Conservation (phyloP, 1,139 yeast genomes). For the Hemisphaericaspora xylofermentans region DNA sequence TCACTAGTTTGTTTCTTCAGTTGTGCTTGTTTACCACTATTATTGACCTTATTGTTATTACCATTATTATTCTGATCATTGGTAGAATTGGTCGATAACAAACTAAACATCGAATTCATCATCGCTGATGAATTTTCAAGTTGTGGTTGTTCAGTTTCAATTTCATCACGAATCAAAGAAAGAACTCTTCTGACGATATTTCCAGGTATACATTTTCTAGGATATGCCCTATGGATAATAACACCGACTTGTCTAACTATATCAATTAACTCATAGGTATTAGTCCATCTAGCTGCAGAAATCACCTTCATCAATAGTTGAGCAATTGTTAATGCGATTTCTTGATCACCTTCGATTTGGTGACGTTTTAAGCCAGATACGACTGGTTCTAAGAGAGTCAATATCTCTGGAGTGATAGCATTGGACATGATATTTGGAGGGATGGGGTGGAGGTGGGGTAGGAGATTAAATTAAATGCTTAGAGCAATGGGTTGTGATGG, state of each 20-base stretch:
- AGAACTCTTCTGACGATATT: slow-evolving; percentile 88
- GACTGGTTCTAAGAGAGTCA: slow-evolving; percentile 39
- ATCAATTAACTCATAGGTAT: slow-evolving; percentile 60
- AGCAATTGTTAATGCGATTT: slow-evolving; percentile 83
- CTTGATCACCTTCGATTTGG: slow-evolving; percentile 70
- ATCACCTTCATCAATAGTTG: slow-evolving; percentile 85
- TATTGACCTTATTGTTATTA: slow-evolving; percentile 24
- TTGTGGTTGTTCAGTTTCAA: slow-evolving; percentile 46
- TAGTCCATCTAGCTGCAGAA: slow-evolving; percentile 86
- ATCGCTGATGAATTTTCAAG: slow-evolving; percentile 49
- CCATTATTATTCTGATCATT: slow-evolving; percentile 25
- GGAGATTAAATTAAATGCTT: too few species aligned
- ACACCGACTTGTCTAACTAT: slow-evolving; percentile 69
- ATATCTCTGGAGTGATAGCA: slow-evolving; percentile 34
- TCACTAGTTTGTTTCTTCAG: slow-evolving; percentile 55
- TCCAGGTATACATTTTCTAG: slow-evolving; percentile 83
- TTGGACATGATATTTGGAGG: slow-evolving; percentile 5
- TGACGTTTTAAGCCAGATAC: slow-evolving; percentile 62
- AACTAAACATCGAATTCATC: slow-evolving; percentile 84
- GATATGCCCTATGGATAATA: slow-evolving; percentile 60
- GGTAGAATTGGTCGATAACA: slow-evolving; percentile 55
- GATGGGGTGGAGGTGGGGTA: too few species aligned
- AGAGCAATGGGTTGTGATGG: too few species aligned
- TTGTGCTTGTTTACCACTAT: slow-evolving; percentile 24
- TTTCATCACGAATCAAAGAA: slow-evolving; percentile 85